These are phyloP conservation scores for Trichoderma virens DNA, from an alignment of 495 filamentous ascomycete genomes.

Conservation along the genomic window DNA sequence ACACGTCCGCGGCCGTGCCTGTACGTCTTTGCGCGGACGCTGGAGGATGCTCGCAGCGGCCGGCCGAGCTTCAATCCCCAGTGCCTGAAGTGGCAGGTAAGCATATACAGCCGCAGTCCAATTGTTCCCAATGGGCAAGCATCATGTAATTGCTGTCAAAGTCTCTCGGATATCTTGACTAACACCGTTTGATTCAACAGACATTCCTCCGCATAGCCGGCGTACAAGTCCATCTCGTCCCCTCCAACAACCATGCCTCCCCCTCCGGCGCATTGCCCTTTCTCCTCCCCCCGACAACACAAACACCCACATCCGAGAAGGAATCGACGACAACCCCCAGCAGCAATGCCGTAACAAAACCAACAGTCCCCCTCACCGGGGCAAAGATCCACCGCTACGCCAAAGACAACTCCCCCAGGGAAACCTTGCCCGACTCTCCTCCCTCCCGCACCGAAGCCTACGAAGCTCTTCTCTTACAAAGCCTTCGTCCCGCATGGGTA, in stretches of 20 bases:
- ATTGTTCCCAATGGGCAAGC: too few species aligned
- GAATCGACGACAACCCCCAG: neutral
- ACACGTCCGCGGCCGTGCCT: slow-evolving; percentile 42
- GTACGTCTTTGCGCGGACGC: slow-evolving; percentile 64
- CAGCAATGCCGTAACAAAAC: neutral
- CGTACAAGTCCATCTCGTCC: slow-evolving; percentile 57
- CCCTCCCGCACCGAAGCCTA: slow-evolving; percentile 62
- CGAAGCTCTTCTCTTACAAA: slow-evolving; percentile 66
- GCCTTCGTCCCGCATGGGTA: slow-evolving; percentile 84
- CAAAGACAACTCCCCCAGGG: slow-evolving; percentile 21
- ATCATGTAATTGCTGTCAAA: too few species aligned
- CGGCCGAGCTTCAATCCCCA: slow-evolving; percentile 82
- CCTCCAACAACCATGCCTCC: slow-evolving; percentile 89
- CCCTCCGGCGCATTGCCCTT: slow-evolving; percentile 84
- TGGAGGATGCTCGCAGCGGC: slow-evolving; percentile 52
- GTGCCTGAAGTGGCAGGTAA: slow-evolving; percentile 87
- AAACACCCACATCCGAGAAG: slow-evolving; percentile 28
- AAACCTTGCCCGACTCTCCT: slow-evolving; percentile 11
- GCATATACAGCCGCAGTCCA: slow-evolving; percentile 43
- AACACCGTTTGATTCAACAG: slow-evolving; percentile 34
- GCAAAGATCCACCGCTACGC: slow-evolving; percentile 63
- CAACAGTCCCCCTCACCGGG: slow-evolving; percentile 9
- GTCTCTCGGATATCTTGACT: too few species aligned
- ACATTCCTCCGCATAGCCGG: slow-evolving; percentile 74
- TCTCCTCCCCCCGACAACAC: slow-evolving; percentile 52